Evolutionary conservation across 805 yeast genomes (phyloP), one percentile per base, ranked within the genome.

Genomic region (Suhomyces xylopsoci): DNA sequence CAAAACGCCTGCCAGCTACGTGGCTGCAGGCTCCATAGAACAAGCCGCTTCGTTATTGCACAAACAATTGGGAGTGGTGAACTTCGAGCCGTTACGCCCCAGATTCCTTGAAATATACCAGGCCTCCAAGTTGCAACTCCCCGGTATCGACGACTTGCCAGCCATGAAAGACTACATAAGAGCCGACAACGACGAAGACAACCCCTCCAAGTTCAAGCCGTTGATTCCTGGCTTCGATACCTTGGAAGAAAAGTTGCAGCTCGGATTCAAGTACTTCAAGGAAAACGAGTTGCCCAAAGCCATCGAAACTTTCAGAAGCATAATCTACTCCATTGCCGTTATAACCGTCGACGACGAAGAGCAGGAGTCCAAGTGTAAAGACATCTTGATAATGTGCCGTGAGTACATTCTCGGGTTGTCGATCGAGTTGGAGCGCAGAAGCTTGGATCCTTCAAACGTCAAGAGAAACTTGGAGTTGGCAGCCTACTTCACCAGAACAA

Each of bases 11-110:
- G 97, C 97, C 28, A 90, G 90, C 25, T 89, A 90, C 62, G 91
- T 87, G 63, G 97, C 99, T 2, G 91, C 97, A 2, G 99, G 99
- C 62, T 88, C 96, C 4, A 93, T 93, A 67, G 97, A 91, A 59
- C 88, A 93, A 50, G 99, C 98, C 38, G 94, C 97, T 40, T 96
- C 91, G 63, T 81, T 96, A 65, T 80, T 94, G 62, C 84, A 87
- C 75, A 87, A 93, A 64, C 99, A 96, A 71, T 78, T 86, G 45
- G 99, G 97, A 62, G 82, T 90, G 49, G 85, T 82, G 25, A 79
- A 89, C 60, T 93, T 96, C 67, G 96, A 85, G 63, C 98, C 98
- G 12, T 80, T 94, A 61, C 84, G 93, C 72, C 66, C 78, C 26
- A 81, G 97, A 55, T 94, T 94, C 76, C 60, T 88, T 67, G 93